phyloP scores from a whole-genome alignment of 106 monocot species.

The Dactylorhiza incarnata region DNA sequence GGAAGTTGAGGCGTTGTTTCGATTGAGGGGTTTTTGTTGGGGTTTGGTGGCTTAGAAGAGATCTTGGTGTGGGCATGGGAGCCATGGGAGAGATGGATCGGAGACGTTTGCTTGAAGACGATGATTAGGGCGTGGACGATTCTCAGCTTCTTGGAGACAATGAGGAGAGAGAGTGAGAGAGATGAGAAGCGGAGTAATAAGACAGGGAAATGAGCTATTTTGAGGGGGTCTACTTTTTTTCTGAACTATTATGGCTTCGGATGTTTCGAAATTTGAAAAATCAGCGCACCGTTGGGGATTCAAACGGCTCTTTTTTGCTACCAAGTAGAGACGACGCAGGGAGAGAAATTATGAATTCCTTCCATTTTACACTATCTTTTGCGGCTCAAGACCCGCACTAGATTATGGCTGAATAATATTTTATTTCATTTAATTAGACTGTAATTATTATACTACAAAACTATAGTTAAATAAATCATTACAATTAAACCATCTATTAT shows the following conservation, averaged over 20 bases:
- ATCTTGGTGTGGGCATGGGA: conserved; percentile 43
- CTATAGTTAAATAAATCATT: no score
- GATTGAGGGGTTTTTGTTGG: conserved; percentile 49
- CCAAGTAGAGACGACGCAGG: no score
- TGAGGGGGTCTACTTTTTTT: background rate
- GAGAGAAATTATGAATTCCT: no score
- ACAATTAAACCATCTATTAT: no score
- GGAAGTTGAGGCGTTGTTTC: conserved; percentile 72
- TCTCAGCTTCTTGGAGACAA: conserved; percentile 10
- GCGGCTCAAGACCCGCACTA: no score
- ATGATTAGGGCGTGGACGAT: background rate
- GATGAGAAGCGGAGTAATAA: background rate
- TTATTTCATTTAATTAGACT: no score
- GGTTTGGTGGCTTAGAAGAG: conserved; percentile 43
- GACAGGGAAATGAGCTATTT: background rate
- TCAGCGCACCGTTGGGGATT: background rate
- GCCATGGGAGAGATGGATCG: conserved; percentile 39
- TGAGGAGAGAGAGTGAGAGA: conserved; percentile 7
- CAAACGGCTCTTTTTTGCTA: conserved; percentile 6
- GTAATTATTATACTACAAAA: no score
- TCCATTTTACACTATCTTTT: no score
- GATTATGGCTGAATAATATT: no score
- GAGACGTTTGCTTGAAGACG: background rate
- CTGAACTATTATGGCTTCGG: background rate
- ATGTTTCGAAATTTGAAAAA: conserved; percentile 7